These are phyloP conservation scores for Plasmodium knowlesi DNA, from an alignment of 169 alveolate genomes.

Conservation along the genomic window DNA sequence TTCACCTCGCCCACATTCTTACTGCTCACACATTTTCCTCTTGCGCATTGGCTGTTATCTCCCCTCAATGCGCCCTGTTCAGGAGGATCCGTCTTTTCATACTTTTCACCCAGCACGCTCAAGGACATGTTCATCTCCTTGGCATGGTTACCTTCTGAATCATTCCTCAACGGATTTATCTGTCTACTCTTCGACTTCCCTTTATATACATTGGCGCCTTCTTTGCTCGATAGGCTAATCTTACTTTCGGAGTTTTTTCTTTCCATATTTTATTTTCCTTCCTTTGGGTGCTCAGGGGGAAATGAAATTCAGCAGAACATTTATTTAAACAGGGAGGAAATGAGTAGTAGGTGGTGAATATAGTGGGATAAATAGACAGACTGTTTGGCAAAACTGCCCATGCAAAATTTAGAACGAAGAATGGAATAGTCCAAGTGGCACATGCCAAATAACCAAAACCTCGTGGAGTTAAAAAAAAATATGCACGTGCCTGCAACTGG, in stretches of 20 bases:
- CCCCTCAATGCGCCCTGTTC: not conserved
- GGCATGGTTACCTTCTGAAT: not conserved
- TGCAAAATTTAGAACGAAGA: not conserved
- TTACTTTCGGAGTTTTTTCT: not conserved
- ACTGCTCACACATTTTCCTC: not conserved
- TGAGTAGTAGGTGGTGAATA: no score
- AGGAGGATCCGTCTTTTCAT: not conserved
- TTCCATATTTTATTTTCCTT: slow-evolving; percentile 23
- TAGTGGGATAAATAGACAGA: not conserved
- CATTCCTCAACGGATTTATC: not conserved
- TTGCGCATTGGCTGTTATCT: not conserved
- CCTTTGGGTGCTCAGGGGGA: not conserved
- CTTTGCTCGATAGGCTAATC: not conserved
- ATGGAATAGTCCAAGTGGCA: not conserved
- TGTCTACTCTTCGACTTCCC: slow-evolving; percentile 24
- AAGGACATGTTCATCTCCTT: not conserved
- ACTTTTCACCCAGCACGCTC: not conserved
- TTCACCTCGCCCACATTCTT: not conserved
- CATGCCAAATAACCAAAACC: not conserved
- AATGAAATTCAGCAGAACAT: not conserved
- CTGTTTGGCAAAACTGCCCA: not conserved
- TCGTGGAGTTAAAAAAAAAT: not conserved
- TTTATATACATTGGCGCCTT: not conserved
- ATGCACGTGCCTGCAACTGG: not conserved
- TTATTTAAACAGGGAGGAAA: not conserved